Evolutionary conservation across 179 eudicot species (phyloP), one percentile per base, ranked within the genome.

Genomic region (Camellia oleifera): DNA sequence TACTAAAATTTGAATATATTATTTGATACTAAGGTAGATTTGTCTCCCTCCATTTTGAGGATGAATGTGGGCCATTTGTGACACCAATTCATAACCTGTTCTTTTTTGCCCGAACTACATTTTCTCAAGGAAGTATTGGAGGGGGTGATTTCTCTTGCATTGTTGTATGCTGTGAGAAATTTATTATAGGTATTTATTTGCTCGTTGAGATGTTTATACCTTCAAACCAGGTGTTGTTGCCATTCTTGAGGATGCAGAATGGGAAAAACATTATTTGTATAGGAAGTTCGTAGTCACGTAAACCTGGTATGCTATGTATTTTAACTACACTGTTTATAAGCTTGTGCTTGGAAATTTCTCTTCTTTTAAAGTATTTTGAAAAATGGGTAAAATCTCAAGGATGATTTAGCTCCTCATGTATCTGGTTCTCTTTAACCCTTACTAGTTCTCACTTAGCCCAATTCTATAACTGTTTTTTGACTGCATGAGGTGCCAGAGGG

Each of bases 71-170:
- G 67, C 14, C 40, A 14, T 44, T 75, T 54, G 23, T 56, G 15
- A 45, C 44, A 45, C 54, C 10, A 42, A 42, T 10, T 61, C 53
- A 7, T 74, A 58, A 48, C 17, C 13, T 13, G 9, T 60, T 40
- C 11, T 18, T 18, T 32, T 63, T 58, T 42, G 57, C 58, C 4
- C 0, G 45, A 64, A 65, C 61, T 64, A 15, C 26, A 26, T 52
- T 60, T 74, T 62, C 48, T 52, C 12, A 9, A 54, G n/a, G n/a
- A 77, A 66, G 50, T 66, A 63, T 66, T 67, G 20, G 63, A 44
- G 14, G 72, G 53, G 62, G 65, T 3, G 40, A 11, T 52, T 45
- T 44, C 14, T 23, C 2, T 76, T 5, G 4, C 4, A 6, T 8
- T 26, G 2, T 18, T 62, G 45, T 45, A 45, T 32, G n/a, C 58